Percentiles rank a stretch among this genome's conserved stretches.
Evolutionary conservation across 345 rosid species (phyloP).

Genomic region (Pistacia vera): DNA sequence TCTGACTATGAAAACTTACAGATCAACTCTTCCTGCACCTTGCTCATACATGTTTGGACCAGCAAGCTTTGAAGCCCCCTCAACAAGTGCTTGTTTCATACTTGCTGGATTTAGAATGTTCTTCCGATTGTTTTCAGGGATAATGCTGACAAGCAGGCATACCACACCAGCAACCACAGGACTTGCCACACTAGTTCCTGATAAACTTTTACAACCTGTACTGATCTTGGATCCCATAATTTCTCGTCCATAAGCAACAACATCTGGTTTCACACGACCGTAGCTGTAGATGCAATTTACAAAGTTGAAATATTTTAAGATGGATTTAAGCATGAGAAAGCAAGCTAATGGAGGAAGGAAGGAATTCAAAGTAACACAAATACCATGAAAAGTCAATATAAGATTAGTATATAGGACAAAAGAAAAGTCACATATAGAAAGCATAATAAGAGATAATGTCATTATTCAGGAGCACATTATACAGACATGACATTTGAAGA

Average conservation of each 20-base stretch:
- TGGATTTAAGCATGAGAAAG: background rate
- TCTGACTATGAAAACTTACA: conserved; percentile 55
- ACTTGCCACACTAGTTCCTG: conserved; percentile 98
- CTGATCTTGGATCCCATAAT: conserved; percentile 97
- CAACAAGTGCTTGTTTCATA: conserved; percentile 98
- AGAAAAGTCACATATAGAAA: background rate
- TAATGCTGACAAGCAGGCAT: conserved; percentile 87
- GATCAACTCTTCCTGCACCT: conserved; percentile 96
- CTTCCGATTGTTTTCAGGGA: conserved; percentile 74
- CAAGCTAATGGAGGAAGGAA: conserved; percentile 7
- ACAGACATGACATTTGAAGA: background rate
- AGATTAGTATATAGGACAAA: background rate
- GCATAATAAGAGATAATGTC: too few species aligned
- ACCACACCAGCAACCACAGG: conserved; percentile 99
- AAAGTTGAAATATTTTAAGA: background rate
- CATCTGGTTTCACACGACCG: conserved; percentile 95
- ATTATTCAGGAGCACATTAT: background rate
- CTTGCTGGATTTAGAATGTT: conserved; percentile 88
- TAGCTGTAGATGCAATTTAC: conserved; percentile 51
- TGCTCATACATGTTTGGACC: conserved; percentile 98
- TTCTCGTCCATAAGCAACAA: conserved; percentile 96
- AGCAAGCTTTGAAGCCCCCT: conserved; percentile 96
- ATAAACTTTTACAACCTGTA: conserved; percentile 95
- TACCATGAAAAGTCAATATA: background rate
- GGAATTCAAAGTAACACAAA: background rate